phyloP scores from a whole-genome alignment of 805 yeast species.

The Candida ortonii region DNA sequence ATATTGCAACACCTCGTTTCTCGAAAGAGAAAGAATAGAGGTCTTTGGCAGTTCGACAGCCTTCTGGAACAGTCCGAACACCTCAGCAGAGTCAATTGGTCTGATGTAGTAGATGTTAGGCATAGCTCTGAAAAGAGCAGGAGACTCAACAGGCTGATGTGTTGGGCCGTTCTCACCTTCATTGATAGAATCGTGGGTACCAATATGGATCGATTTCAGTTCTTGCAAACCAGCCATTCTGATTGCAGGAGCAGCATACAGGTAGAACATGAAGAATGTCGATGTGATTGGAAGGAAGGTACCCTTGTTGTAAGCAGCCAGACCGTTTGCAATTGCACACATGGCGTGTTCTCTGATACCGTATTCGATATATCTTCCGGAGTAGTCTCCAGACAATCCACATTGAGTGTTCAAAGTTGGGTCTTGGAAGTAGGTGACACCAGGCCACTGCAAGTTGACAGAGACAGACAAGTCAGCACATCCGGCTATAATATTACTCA shows the following conservation, averaged over 20 bases:
- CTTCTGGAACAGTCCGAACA: constrained; percentile 72
- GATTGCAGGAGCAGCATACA: constrained; percentile 85
- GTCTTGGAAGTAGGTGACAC: constrained; percentile 89
- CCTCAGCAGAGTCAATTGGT: constrained; percentile 91
- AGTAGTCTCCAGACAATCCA: constrained; percentile 70
- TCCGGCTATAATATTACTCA: constrained; percentile 68
- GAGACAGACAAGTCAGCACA: constrained; percentile 98
- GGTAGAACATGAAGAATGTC: constrained; percentile 77
- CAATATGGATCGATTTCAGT: constrained; percentile 81
- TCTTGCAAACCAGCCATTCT: constrained; percentile 82
- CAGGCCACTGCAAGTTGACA: constrained; percentile 78
- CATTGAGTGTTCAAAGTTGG: constrained; percentile 46
- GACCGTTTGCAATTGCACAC: constrained; percentile 98
- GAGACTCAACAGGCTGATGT: constrained; percentile 80
- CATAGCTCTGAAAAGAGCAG: constrained; percentile 73
- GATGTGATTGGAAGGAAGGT: constrained; percentile 57
- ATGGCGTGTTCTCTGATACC: constrained; percentile 99
- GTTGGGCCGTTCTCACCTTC: constrained; percentile 93
- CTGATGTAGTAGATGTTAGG: constrained; percentile 86
- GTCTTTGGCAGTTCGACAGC: constrained; percentile 61
- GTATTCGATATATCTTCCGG: constrained; percentile 92
- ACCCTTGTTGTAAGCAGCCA: constrained; percentile 92
- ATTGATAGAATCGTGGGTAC: constrained; percentile 88
- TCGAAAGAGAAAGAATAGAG: constrained; percentile 68
- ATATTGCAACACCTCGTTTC: constrained; percentile 90